These are phyloP conservation scores for Kwoniella bestiolae DNA, from an alignment of 768 basidiomycete genomes.

Conservation along the genomic window DNA sequence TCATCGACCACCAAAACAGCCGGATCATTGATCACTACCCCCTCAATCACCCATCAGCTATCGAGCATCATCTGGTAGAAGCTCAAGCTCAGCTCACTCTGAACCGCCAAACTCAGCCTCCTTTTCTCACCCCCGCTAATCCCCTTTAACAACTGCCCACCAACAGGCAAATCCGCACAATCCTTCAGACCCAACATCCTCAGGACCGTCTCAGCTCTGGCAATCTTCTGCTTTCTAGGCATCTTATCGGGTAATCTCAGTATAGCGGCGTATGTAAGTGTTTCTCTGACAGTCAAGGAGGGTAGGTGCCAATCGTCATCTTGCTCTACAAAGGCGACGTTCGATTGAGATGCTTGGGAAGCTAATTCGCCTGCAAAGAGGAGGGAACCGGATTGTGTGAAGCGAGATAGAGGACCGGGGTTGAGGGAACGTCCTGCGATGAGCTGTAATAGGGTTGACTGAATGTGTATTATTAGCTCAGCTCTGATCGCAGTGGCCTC, in stretches of 20 bases:
- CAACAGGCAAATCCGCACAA: slow-evolving; percentile 62
- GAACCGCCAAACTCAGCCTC: slow-evolving; percentile 61
- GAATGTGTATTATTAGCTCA: slow-evolving; percentile 46
- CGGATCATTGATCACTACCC: slow-evolving; percentile 57
- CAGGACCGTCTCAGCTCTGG: slow-evolving; percentile 62
- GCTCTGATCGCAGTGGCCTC: slow-evolving; percentile 21
- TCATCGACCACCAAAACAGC: slow-evolving; percentile 59
- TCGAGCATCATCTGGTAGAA: not conserved
- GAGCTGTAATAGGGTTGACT: slow-evolving; percentile 58
- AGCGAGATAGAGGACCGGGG: slow-evolving; percentile 54
- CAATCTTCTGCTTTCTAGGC: slow-evolving; percentile 56
- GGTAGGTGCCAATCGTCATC: slow-evolving; percentile 60
- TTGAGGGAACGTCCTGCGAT: slow-evolving; percentile 54
- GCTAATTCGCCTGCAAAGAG: slow-evolving; percentile 46
- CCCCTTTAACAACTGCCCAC: slow-evolving; percentile 60
- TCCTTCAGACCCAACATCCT: slow-evolving; percentile 61
- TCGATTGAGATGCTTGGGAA: slow-evolving; percentile 31
- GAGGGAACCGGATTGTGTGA: slow-evolving; percentile 53
- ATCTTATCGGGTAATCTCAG: slow-evolving; percentile 58
- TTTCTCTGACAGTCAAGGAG: slow-evolving; percentile 54
- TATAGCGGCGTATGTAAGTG: slow-evolving; percentile 59
- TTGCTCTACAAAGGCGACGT: slow-evolving; percentile 59
- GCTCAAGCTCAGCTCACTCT: slow-evolving; percentile 51
- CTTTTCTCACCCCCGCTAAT: slow-evolving; percentile 64
- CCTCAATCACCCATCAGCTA: slow-evolving; percentile 29